Evolutionary conservation across 1,139 yeast genomes (phyloP).

Genomic region (Protomyces macrosporus): DNA sequence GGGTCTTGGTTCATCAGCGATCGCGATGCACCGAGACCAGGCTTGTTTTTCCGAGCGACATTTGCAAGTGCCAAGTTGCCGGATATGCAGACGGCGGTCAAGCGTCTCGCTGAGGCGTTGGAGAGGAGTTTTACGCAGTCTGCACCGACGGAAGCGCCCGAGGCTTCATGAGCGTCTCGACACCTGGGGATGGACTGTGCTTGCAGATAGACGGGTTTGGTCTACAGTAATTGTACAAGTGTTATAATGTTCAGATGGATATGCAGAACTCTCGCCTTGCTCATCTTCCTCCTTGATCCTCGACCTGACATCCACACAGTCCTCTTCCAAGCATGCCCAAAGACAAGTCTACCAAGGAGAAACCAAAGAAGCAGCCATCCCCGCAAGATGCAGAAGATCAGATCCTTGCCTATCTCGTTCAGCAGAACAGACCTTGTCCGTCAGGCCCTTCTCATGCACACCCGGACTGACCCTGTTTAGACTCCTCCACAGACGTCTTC

Average conservation of each 20-base stretch:
- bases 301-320: background rate
- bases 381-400: background rate
- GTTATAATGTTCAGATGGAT: background rate
- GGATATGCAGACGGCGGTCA: constrained; percentile 54
- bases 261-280: background rate
- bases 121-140: constrained; percentile 37
- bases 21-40: constrained; percentile 37
- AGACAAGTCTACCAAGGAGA: background rate
- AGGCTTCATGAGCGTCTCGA: background rate
- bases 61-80: constrained; percentile 77
- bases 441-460: background rate
- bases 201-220: no score
- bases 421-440: background rate
- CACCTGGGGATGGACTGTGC: background rate
- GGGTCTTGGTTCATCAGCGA: constrained; percentile 71
- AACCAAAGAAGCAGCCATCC: background rate
- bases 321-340: background rate
- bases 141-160: background rate
- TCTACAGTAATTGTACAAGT: no score
- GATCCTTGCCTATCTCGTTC: background rate
- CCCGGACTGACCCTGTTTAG: background rate
- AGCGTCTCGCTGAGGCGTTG: constrained; percentile 59
- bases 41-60: constrained; percentile 80
- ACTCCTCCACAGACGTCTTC: background rate
- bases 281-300: background rate